Evolutionary conservation across 768 basidiomycete genomes (phyloP).

Genomic region (Rossbeevera mucosa): DNA sequence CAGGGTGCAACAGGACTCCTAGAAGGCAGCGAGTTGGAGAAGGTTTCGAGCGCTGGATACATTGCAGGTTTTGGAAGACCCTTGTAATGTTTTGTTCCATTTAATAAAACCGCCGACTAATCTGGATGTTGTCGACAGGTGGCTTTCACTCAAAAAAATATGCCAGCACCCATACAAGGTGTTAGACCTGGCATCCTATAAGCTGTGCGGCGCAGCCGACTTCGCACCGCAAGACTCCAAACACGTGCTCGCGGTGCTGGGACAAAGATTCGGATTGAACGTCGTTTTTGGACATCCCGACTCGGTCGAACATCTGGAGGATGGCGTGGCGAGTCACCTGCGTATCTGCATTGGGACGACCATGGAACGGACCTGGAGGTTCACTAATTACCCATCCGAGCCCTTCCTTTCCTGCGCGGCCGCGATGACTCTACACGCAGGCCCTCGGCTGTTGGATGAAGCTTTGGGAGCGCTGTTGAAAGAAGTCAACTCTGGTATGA

Average conservation of each 20-base stretch:
- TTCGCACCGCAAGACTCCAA: background rate
- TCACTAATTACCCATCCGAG: conserved; percentile 15
- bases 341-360: conserved; percentile 6
- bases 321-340: conserved; percentile 10
- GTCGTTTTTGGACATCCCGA: conserved; percentile 2
- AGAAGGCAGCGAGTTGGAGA: background rate
- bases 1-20: background rate
- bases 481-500: conserved; percentile 5
- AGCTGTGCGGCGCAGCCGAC: background rate
- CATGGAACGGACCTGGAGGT: conserved; percentile 7
- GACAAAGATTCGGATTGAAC: conserved; percentile 4
- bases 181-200: background rate
- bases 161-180: background rate
- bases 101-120: background rate
- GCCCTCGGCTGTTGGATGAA: background rate
- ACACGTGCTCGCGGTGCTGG: conserved; percentile 1
- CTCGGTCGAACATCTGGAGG: conserved; percentile 2
- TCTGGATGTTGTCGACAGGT: background rate
- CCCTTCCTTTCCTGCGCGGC: conserved; percentile 12
- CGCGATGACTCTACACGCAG: background rate
- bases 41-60: background rate
- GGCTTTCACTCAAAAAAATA: conserved; percentile 6
- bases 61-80: background rate
- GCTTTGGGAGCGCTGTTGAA: background rate
- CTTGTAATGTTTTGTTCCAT: background rate